Conservation (phyloP, 371 early-diverging fungal genomes). For the Phascolomyces articulosus region DNA sequence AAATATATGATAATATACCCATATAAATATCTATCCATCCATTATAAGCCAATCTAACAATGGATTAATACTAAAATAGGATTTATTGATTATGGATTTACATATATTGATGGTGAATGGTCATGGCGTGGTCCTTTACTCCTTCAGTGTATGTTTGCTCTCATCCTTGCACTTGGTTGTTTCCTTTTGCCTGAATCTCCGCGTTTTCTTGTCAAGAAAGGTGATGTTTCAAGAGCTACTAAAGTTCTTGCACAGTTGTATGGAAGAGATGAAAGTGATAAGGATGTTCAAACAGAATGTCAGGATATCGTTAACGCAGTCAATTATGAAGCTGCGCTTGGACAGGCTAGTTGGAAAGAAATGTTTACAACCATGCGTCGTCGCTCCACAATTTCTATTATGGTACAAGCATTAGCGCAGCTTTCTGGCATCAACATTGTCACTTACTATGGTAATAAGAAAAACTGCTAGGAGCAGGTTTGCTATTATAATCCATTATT, state of each 20-base stretch:
- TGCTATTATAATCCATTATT: too few species aligned
- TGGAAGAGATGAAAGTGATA: conserved; percentile 47
- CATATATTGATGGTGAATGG: conserved; percentile 27
- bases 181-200: conserved; percentile 57
- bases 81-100: conserved; percentile 47
- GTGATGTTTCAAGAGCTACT: conserved; percentile 55
- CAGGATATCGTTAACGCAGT: conserved; percentile 72
- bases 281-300: conserved; percentile 69
- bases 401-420: conserved; percentile 66
- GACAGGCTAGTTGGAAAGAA: conserved; percentile 71
- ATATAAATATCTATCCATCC: too few species aligned
- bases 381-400: conserved; percentile 67
- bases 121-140: conserved; percentile 50
- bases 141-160: conserved; percentile 48
- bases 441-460: conserved; percentile 35
- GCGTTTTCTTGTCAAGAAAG: conserved; percentile 49
- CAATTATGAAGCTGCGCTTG: conserved; percentile 66
- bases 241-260: conserved; percentile 74
- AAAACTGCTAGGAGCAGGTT: too few species aligned
- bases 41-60: background rate
- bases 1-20: background rate
- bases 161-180: conserved; percentile 46
- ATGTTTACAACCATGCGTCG: conserved; percentile 57
- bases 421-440: conserved; percentile 75
- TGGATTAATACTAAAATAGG: conserved; percentile 8